phyloP scores from a whole-genome alignment of 441 rosid species.

The Euphorbia celastroides region DNA sequence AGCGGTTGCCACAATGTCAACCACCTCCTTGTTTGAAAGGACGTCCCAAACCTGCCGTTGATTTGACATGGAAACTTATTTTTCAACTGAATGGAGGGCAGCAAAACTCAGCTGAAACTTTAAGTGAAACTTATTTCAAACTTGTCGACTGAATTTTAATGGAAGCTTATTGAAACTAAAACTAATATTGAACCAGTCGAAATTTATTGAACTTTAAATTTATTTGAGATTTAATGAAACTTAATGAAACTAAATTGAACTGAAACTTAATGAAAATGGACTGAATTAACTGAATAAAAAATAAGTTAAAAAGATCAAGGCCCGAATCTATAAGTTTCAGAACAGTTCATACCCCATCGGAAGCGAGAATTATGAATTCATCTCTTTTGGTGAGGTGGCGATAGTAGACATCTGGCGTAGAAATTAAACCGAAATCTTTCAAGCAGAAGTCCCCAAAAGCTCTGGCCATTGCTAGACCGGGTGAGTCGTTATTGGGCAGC shows the following conservation, averaged over 20 bases:
- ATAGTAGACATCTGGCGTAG: constrained; percentile 69
- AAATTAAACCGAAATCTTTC: constrained; percentile 83
- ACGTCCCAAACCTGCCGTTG: constrained; percentile 88
- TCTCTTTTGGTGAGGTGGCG: constrained; percentile 55
- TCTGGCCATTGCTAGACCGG: constrained; percentile 98
- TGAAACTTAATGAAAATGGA: too few species aligned
- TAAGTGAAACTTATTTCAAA: too few species aligned
- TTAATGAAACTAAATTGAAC: too few species aligned
- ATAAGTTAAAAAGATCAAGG: too few species aligned
- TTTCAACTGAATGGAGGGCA: too few species aligned
- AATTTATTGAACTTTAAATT: too few species aligned
- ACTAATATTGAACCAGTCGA: too few species aligned
- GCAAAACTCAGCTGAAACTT: too few species aligned
- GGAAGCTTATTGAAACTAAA: too few species aligned
- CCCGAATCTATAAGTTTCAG: constrained; percentile 16
- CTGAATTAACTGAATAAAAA: too few species aligned
- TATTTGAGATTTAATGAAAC: too few species aligned
- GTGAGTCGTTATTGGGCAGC: constrained; percentile 86
- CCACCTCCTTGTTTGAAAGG: constrained; percentile 80
- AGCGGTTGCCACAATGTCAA: constrained; percentile 72
- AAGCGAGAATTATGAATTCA: constrained; percentile 81
- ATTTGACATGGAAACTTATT: constrained; percentile 8
- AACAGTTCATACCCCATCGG: constrained; percentile 68
- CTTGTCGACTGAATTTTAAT: too few species aligned
- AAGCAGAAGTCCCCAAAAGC: constrained; percentile 99